Evolutionary conservation across 164 flowering plant genomes (phyloP), one percentile per base, ranked within the genome.

Genomic region (Litsea cubeba): DNA sequence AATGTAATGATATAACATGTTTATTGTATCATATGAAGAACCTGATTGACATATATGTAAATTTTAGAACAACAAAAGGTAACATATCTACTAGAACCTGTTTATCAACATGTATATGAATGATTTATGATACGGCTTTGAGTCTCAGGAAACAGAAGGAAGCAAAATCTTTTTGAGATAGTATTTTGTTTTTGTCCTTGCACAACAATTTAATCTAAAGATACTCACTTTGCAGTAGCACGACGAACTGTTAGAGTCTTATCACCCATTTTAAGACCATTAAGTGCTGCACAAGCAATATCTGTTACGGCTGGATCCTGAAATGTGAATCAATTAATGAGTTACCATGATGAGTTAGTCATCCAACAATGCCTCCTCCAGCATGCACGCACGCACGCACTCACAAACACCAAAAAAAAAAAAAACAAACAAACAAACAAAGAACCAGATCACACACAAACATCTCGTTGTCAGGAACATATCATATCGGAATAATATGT

Each of bases 241-340:
- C 95, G 90, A 15, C 97, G 82, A 28, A 92, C 94, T 66, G 97
- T 92, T 11, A 92, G 81, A 50, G 92, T 92, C 77, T 91, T 92
- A 69, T 92, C 95, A 23, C 95, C 95, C 92, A 92, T 89, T 82
- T 92, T 92, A 68, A 92, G 77, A 71, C 97, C 97, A 86, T 88
- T 90, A 62, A 92, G 87, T 50, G 94, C 88, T 78, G 87, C 89
- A 83, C 95, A 92, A 68, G 94, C 97, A 69, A 87, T 75, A 73
- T 92, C 97, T n/a, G 95, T 91, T 57, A 86, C 94, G 6, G 89
- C 83, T 49, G 87, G 88, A 82, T 92, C 95, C 90, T 92, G 86
- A 78, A 77, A 76, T 65, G 22, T 57, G n/a, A 8, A 40, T 40
- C 22, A 46, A 30, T 17, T 68, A 7, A 68, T 46, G 8, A 35